Evolutionary conservation across 176 grass and related monocot genomes (phyloP).

Genomic region (Sorghum bicolor): Sorghum_bicolor_NCBIv3 NC_012871.2:72702501-72703000

Average conservation of each 20-base stretch:
- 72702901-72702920: neutral
- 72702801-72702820: neutral
- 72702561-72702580: neutral
- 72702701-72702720: neutral
- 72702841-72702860: neutral
- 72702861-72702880: neutral
- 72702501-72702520: neutral
- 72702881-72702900: too few species aligned
- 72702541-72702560: neutral
- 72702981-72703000: too few species aligned
- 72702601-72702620: neutral
- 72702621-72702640: neutral
- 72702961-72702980: neutral
- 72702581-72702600: neutral
- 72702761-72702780: neutral
- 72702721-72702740: neutral
- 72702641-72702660: neutral
- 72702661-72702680: neutral
- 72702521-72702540: neutral
- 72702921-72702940: neutral
- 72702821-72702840: neutral
- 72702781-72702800: too few species aligned
- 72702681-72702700: neutral
- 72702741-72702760: neutral
- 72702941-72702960: neutral